A percentile compares a stretch with the other conserved stretches of the same genome.
phyloP scores from a whole-genome alignment of 1,284 basidiomycete species.

The Anthracocystis walkeri region DNA sequence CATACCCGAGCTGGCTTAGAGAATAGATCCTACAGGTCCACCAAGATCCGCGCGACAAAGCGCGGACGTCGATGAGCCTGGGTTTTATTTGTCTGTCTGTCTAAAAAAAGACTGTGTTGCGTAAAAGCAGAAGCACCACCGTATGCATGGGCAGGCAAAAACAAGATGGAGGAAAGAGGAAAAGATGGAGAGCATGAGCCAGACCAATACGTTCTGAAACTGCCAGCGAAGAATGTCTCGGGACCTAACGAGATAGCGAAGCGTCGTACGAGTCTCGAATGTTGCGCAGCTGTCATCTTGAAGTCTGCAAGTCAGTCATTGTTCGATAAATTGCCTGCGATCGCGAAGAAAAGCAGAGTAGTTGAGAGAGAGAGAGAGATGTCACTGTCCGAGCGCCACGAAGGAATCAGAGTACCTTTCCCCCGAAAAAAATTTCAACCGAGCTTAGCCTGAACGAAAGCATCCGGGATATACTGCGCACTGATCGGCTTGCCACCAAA shows the following conservation, averaged over 20 bases:
- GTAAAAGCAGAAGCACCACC: conserved; percentile 4
- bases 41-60: neutral
- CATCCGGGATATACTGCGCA: conserved; percentile 63
- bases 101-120: conserved; percentile 18
- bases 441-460: conserved; percentile 55
- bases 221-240: neutral
- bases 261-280: neutral
- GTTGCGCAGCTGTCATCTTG: conserved; percentile 8
- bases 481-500: conserved; percentile 66
- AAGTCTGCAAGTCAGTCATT: neutral
- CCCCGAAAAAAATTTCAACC: conserved; percentile 28
- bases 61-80: neutral
- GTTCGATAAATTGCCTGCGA: conserved; percentile 6
- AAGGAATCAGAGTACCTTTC: neutral
- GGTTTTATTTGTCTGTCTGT: conserved; percentile 24
- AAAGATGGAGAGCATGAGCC: conserved; percentile 28
- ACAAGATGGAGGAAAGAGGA: neutral
- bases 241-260: neutral
- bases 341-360: conserved; percentile 3
- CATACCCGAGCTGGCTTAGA: conserved; percentile 33
- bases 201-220: conserved; percentile 25
- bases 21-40: neutral
- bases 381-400: neutral
- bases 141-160: neutral
- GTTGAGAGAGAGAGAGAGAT: neutral